These are phyloP conservation scores for Capillidium rhysosporum DNA, from an alignment of 371 early-diverging fungal species.

Conservation along the genomic window DNA sequence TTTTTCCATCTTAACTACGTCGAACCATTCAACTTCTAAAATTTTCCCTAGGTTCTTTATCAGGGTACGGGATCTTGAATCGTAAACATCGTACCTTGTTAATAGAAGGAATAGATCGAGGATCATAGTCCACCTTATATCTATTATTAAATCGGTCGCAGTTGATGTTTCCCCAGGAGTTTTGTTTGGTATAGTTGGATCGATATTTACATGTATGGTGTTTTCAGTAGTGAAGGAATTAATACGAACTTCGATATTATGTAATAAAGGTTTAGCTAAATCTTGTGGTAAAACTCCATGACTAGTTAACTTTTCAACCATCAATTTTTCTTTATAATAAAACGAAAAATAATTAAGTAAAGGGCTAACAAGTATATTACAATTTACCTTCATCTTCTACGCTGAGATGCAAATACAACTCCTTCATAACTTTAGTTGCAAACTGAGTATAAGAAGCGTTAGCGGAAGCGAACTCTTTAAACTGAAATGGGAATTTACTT, in stretches of 20 bases:
- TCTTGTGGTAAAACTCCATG: conserved; percentile 6
- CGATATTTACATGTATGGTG: neutral
- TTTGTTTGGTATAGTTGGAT: too few relatives aligned
- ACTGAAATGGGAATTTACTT: neutral
- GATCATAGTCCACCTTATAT: conserved; percentile 75
- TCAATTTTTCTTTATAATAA: conserved; percentile 1
- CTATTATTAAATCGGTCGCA: conserved; percentile 22
- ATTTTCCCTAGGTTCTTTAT: conserved; percentile 46
- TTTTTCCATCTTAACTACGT: conserved; percentile 57
- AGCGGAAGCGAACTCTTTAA: conserved; percentile 2
- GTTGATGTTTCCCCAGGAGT: neutral
- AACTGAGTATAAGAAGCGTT: conserved; percentile 4
- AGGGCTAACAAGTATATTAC: neutral
- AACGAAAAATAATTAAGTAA: neutral
- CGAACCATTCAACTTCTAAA: conserved; percentile 45
- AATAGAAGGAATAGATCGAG: conserved; percentile 65
- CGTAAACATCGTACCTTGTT: conserved; percentile 56
- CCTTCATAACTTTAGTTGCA: neutral
- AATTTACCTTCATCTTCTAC: conserved; percentile 6
- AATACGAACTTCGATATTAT: neutral
- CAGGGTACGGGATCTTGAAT: conserved; percentile 61
- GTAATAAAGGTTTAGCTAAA: neutral
- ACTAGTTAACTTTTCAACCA: conserved; percentile 4
- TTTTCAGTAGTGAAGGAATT: neutral
- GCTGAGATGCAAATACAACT: conserved; percentile 6